These are phyloP conservation scores for Lichtheimia hyalospora DNA, from an alignment of 371 early-diverging fungal species.

Conservation along the genomic window DNA sequence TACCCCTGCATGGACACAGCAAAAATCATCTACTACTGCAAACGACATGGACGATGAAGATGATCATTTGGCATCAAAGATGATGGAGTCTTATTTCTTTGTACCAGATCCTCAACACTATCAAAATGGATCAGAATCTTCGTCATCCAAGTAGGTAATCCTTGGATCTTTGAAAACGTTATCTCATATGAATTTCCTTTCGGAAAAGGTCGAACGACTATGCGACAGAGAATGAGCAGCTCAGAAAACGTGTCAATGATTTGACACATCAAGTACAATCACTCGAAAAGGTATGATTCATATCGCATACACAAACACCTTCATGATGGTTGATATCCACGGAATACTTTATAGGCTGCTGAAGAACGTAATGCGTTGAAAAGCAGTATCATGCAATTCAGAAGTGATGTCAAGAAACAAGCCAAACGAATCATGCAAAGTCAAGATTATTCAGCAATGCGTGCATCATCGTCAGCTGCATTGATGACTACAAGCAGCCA, in stretches of 20 bases:
- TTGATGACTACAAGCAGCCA: slow-evolving; percentile 4
- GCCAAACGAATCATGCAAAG: slow-evolving; percentile 48
- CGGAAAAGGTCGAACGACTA: slow-evolving; percentile 38
- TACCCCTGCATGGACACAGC: slow-evolving; percentile 12
- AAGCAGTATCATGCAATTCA: slow-evolving; percentile 76
- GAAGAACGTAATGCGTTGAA: slow-evolving; percentile 74
- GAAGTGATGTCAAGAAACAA: slow-evolving; percentile 76
- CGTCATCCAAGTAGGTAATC: no score
- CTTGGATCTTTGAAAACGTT: no score
- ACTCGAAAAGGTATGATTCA: slow-evolving; percentile 64
- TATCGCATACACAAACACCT: no score
- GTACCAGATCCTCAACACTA: slow-evolving; percentile 16
- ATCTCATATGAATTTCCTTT: no score
- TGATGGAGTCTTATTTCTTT: slow-evolving; percentile 67
- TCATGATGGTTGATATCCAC: no score
- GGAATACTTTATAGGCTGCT: slow-evolving; percentile 41
- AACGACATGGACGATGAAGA: neutral
- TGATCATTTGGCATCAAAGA: slow-evolving; percentile 13
- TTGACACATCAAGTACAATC: slow-evolving; percentile 59
- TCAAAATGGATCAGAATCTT: no score
- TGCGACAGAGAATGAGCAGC: slow-evolving; percentile 66
- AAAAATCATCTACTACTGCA: neutral
- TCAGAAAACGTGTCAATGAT: slow-evolving; percentile 61
- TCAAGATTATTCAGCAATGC: slow-evolving; percentile 31
- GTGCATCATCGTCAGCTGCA: slow-evolving; percentile 20